A percentile compares a stretch with the other conserved stretches of the same genome.
phyloP scores from a whole-genome alignment of 495 filamentous ascomycete genomes.

The Lasiosphaeria ovina region DNA sequence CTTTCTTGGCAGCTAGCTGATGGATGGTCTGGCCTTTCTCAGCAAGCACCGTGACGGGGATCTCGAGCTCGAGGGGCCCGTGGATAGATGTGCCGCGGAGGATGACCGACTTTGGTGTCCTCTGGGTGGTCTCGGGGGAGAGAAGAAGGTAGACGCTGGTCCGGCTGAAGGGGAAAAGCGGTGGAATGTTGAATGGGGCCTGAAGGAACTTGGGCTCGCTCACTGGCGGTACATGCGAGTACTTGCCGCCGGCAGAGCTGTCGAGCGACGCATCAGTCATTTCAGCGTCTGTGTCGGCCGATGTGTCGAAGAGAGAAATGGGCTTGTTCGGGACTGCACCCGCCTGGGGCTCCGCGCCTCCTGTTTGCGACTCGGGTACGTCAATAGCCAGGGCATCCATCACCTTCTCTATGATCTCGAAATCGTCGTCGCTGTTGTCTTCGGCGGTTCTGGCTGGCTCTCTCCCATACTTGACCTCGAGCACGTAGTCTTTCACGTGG shows the following conservation, averaged over 20 bases:
- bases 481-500: slow-evolving; percentile 56
- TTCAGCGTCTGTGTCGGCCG: slow-evolving; percentile 40
- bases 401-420: slow-evolving; percentile 57
- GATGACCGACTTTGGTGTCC: slow-evolving; percentile 52
- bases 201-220: slow-evolving; percentile 56
- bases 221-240: slow-evolving; percentile 49
- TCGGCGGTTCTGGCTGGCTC: slow-evolving; percentile 9
- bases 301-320: slow-evolving; percentile 58
- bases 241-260: slow-evolving; percentile 32
- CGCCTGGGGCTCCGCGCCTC: background rate
- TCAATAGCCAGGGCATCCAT: slow-evolving; percentile 40
- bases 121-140: slow-evolving; percentile 44
- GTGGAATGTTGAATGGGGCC: slow-evolving; percentile 58
- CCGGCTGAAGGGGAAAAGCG: slow-evolving; percentile 62
- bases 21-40: slow-evolving; percentile 59
- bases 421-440: slow-evolving; percentile 39
- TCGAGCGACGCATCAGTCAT: slow-evolving; percentile 30
- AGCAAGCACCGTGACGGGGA: slow-evolving; percentile 55
- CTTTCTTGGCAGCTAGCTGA: slow-evolving; percentile 66
- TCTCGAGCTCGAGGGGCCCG: slow-evolving; percentile 58
- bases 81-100: slow-evolving; percentile 53
- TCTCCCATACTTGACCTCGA: slow-evolving; percentile 58
- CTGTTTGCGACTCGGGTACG: slow-evolving; percentile 15
- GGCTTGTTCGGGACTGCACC: slow-evolving; percentile 30
- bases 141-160: slow-evolving; percentile 63